These are phyloP conservation scores for Penicillium verrucosum DNA, from an alignment of 2,329 filamentous ascomycete genomes.

Conservation along the genomic window DNA sequence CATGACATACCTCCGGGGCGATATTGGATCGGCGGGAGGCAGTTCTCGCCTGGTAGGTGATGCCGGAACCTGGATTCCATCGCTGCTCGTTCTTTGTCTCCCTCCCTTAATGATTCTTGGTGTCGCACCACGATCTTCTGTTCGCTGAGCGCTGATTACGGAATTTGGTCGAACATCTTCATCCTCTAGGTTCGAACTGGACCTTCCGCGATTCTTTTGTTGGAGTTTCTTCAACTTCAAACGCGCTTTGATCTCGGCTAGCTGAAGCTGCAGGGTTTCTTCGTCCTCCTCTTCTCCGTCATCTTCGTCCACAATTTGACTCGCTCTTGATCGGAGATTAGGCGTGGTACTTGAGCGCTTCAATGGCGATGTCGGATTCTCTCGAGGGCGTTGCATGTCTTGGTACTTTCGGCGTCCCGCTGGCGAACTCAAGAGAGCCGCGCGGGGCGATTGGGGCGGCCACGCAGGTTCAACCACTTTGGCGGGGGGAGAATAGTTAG, in stretches of 20 bases:
- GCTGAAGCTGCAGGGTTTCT: constrained; percentile 79
- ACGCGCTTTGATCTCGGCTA: constrained; percentile 84
- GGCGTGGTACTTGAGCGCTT: constrained; percentile 50
- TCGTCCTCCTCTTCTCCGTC: constrained; percentile 74
- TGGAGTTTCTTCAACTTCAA: constrained; percentile 77
- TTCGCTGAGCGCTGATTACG: constrained; percentile 22
- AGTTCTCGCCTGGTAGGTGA: constrained; percentile 59
- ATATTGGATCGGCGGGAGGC: constrained; percentile 56
- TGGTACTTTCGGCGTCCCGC: constrained; percentile 73
- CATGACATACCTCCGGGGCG: constrained; percentile 73
- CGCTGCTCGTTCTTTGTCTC: constrained; percentile 18
- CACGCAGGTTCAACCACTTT: constrained; percentile 50
- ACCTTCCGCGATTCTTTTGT: constrained; percentile 54
- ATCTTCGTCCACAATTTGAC: constrained; percentile 36
- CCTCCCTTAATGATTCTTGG: constrained; percentile 13
- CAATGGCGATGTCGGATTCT: constrained; percentile 66
- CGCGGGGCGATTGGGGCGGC: constrained; percentile 62
- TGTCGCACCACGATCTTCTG: constrained; percentile 16
- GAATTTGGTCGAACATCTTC: constrained; percentile 26
- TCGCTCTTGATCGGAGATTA: constrained; percentile 34
- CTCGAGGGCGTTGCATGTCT: constrained; percentile 62
- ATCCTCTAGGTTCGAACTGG: constrained; percentile 22
- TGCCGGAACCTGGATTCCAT: constrained; percentile 69
- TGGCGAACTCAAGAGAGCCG: constrained; percentile 66
- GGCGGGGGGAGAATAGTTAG: constrained; percentile 1